phyloP scores from a whole-genome alignment of 805 yeast species.

The Kuraishia molischiana region DNA sequence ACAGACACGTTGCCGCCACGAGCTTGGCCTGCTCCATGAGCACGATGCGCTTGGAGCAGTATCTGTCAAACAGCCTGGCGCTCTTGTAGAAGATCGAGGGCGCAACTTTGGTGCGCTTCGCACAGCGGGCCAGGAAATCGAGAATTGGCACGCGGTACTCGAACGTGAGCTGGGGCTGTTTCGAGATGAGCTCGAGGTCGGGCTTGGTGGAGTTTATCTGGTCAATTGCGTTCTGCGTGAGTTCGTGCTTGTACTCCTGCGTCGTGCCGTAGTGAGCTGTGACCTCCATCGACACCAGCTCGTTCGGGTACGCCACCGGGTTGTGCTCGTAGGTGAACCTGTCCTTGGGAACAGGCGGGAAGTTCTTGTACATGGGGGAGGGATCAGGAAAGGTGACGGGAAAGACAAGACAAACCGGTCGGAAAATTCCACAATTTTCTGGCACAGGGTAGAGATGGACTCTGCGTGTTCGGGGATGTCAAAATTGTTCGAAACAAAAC shows the following conservation, averaged over 20 bases:
- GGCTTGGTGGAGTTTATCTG: conserved; percentile 34
- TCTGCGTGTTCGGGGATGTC: too few relatives aligned
- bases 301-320: conserved; percentile 41
- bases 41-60: conserved; percentile 71
- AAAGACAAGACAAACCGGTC: too few relatives aligned
- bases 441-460: too few relatives aligned
- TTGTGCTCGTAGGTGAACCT: conserved; percentile 10
- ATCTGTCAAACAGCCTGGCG: conserved; percentile 66
- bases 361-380: not conserved
- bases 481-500: too few relatives aligned
- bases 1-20: conserved; percentile 73
- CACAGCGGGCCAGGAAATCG: conserved; percentile 61
- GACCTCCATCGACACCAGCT: conserved; percentile 39
- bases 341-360: not conserved
- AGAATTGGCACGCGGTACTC: conserved; percentile 52
- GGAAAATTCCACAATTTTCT: too few relatives aligned
- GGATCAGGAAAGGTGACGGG: too few relatives aligned
- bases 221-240: conserved; percentile 27
- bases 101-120: conserved; percentile 46
- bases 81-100: conserved; percentile 55
- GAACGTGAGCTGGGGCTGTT: conserved; percentile 70
- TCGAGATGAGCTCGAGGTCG: conserved; percentile 42
- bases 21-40: conserved; percentile 70
- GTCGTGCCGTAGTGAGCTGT: conserved; percentile 32
- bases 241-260: conserved; percentile 44